Evolutionary conservation across 2,329 filamentous ascomycete genomes (phyloP), one percentile per base, ranked within the genome.

Genomic region (Nemania sp.): DNA sequence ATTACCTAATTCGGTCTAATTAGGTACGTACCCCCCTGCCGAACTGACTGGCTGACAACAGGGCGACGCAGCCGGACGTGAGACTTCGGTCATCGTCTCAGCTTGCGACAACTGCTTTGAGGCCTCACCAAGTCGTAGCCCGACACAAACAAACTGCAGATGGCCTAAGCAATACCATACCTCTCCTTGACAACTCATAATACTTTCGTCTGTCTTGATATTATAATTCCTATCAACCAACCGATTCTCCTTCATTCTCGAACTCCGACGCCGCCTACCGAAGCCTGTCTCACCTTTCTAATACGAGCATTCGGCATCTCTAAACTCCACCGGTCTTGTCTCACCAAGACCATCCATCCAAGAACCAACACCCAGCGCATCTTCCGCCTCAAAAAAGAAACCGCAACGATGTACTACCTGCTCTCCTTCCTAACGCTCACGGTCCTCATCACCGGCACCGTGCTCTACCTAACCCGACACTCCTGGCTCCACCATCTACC

Each of bases 401-500:
- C n/a, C n/a, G n/a, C 6, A 65, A 28, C 36, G 70, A 73, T 64
- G 63, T 94, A 92, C 77, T 94, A 92, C 76, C 70, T 95, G 60
- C 83, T 96, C 75, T 96, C 91, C 77, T 85, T 83, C 64, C 71
- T 92, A 61, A 84, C 83, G 67, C 81, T 96, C 70, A 72, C 87
- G 64, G 80, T 89, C 68, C 79, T 96, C 66, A 68, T 92, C 64
- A 67, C 81, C 61, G 87, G 86, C 55, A 94, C 90, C 51, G 83
- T 78, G 54, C 85, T 94, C 66, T 96, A 91, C 80, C 76, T 94
- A 62, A 93, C 89, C 52, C 90, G 93, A 63, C 72, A 80, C 52
- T 80, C 79, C 74, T 97, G 94, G 94, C 75, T 88, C 39, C 86
- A 82, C 52, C 77, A 82, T 62, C 73, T 96, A 41, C 85, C 87